Evolutionary conservation across 257 asterid genomes (phyloP).

Genomic region (Plantago elongata): DNA sequence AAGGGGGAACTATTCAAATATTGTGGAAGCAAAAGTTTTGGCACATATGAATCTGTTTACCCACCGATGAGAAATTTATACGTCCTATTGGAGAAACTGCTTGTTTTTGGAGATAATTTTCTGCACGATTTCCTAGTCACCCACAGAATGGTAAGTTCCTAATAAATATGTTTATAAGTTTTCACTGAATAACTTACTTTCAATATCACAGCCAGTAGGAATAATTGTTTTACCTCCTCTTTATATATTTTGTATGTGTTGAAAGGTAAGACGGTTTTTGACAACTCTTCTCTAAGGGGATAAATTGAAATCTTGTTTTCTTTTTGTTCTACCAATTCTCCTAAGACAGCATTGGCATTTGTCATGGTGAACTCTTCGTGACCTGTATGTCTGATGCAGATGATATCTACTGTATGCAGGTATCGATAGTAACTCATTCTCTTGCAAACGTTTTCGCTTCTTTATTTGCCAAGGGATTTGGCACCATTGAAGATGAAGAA

Average conservation of each 20-base stretch:
- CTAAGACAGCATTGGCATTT: background rate
- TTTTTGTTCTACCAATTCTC: too few species aligned
- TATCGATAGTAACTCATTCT: slow-evolving; percentile 55
- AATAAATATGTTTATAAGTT: background rate
- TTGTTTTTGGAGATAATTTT: slow-evolving; percentile 60
- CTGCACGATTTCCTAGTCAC: slow-evolving; percentile 56
- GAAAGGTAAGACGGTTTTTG: background rate
- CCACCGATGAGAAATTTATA: slow-evolving; percentile 41
- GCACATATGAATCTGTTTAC: slow-evolving; percentile 31
- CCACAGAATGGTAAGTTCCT: slow-evolving; percentile 61
- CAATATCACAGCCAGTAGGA: background rate
- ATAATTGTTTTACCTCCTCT: background rate
- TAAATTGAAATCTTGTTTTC: too few species aligned
- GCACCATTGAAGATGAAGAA: slow-evolving; percentile 56
- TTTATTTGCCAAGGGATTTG: slow-evolving; percentile 71
- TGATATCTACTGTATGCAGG: slow-evolving; percentile 35
- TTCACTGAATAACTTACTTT: background rate
- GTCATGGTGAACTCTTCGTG: background rate
- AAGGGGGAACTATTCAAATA: slow-evolving; percentile 66
- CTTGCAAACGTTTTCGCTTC: slow-evolving; percentile 68
- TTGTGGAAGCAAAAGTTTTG: slow-evolving; percentile 27
- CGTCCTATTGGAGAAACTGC: slow-evolving; percentile 42
- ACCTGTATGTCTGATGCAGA: too few species aligned
- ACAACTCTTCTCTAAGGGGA: background rate
- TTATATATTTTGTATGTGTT: background rate